Percentiles rank a stretch among this genome's conserved stretches.
Conservation (phyloP, 305 asterid genomes). For the Lippia alba region DNA sequence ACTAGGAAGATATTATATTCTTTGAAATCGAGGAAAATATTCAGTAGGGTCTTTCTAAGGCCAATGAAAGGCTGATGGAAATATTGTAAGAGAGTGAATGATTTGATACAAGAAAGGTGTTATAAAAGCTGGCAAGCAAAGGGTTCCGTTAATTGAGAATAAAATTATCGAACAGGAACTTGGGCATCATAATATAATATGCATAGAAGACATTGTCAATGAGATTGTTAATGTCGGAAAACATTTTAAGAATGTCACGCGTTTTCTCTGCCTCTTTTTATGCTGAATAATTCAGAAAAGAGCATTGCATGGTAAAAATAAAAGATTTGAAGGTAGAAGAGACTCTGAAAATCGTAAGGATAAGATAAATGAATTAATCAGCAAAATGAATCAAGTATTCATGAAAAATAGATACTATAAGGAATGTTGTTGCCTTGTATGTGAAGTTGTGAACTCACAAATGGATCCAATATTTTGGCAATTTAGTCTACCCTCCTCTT, state of each 20-base stretch:
- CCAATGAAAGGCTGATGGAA: slow-evolving; percentile 58
- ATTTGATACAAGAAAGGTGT: slow-evolving; percentile 91
- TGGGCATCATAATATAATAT: slow-evolving; percentile 70
- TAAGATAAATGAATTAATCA: slow-evolving; percentile 70
- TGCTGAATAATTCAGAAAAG: slow-evolving; percentile 76
- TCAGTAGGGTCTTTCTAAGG: slow-evolving; percentile 85
- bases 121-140: slow-evolving; percentile 61
- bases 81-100: slow-evolving; percentile 82
- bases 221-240: slow-evolving; percentile 74
- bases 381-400: slow-evolving; percentile 72
- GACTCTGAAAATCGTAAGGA: slow-evolving; percentile 84
- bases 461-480: too few relatives aligned
- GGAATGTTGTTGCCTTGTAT: too few relatives aligned
- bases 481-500: neutral
- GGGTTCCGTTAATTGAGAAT: slow-evolving; percentile 85
- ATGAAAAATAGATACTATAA: slow-evolving; percentile 7
- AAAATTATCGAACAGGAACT: slow-evolving; percentile 85
- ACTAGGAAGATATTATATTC: slow-evolving; percentile 73
- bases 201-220: slow-evolving; percentile 83
- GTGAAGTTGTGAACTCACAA: slow-evolving; percentile 9
- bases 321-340: slow-evolving; percentile 74
- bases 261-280: slow-evolving; percentile 75
- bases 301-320: slow-evolving; percentile 82
- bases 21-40: slow-evolving; percentile 69
- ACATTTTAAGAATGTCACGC: slow-evolving; percentile 67